Percentiles rank a stretch among this genome's conserved stretches.
Evolutionary conservation across 441 rosid genomes (phyloP).

Genomic region (Gossypium laxum): DNA sequence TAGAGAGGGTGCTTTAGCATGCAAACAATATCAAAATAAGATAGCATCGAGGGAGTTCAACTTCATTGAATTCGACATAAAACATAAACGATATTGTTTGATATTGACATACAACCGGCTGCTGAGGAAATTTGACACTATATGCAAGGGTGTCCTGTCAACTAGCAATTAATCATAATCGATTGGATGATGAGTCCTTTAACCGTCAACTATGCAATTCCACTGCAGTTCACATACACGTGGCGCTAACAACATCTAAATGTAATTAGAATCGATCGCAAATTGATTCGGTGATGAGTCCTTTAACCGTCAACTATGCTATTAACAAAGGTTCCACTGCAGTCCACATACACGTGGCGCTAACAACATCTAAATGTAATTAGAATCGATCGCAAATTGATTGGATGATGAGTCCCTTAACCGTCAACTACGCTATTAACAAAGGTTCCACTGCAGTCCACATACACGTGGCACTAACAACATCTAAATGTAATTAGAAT

Average conservation of each 20-base stretch:
- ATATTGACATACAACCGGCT: neutral
- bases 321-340: neutral
- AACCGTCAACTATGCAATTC: neutral
- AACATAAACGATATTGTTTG: neutral
- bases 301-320: neutral
- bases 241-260: neutral
- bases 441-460: neutral
- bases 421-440: neutral
- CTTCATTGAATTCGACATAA: neutral
- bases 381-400: conserved; percentile 1
- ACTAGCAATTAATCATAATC: neutral
- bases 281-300: neutral
- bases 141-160: neutral
- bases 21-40: neutral
- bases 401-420: neutral
- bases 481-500: conserved; percentile 5
- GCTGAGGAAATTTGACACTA: neutral
- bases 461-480: neutral
- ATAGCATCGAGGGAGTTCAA: neutral
- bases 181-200: neutral
- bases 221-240: neutral
- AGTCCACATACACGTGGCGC: neutral
- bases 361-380: neutral
- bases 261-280: neutral
- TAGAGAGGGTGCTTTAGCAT: neutral